Base-by-base conservation (phyloP, 768 basidiomycete genomes). In the Strobilomyces dryophilus region DNA sequence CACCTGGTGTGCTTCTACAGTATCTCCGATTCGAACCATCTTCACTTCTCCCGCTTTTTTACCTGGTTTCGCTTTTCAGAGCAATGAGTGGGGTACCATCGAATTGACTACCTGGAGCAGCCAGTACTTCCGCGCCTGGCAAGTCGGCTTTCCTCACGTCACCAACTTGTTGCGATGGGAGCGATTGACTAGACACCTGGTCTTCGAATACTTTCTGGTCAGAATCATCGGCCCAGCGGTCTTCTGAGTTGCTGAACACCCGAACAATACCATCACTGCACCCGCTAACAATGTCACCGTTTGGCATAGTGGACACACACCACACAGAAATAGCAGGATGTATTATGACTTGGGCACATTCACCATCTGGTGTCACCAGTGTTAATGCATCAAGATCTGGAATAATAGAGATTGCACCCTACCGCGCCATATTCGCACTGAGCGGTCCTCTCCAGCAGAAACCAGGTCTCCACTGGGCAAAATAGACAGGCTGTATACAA, bases 301-400 rank as follows among this genome's bases (percentile, higher is more conserved):
- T 92, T 1, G 91, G 85, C 78, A 93, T 84, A 7, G 84, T 79
- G 1, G 90, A 85, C 15, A 95, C 91, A 3, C 89, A 74, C 97
- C 97, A 99, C 2, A 99, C 91, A n/a, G 95, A 98, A 51, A 95
- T 91, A 8, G 92, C 92, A 8, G 97, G 94, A 64, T 97, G 93
- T 10, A 90, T 81, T 54, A 99, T 83, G 10, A 87, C 89, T 69
- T 99, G 95, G 7, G 80, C 70, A 59, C 90, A 90, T 68, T 93
- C 90, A 14, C 91, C 94, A 58, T 92, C 95, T 91, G 59, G 31
- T 36, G 44, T 54, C 18, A 35, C 40, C 41, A 26, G 48, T 47
- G 52, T 42, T 43, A 58, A 51, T n/a, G 10, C 24, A 20, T 5
- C 6, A 18, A 48, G 24, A 44, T 37, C 42, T 15, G 35, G 31